These are phyloP conservation scores for Scedosporium dehoogii DNA, from an alignment of 2,329 filamentous ascomycete genomes.

Conservation along the genomic window DNA sequence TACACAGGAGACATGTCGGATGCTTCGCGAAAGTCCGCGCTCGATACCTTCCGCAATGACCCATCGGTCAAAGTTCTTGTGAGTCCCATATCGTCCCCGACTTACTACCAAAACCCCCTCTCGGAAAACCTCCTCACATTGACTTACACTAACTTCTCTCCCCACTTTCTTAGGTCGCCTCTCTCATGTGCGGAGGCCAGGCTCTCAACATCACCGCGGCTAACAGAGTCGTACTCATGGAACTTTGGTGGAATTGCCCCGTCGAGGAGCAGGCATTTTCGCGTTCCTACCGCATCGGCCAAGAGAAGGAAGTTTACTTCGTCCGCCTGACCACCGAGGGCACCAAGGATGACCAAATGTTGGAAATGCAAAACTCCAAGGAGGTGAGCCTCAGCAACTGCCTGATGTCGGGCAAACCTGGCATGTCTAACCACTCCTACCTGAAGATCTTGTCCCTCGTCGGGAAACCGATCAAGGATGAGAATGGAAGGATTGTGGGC, in stretches of 20 bases:
- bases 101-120: no score
- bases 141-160: slow-evolving; percentile 7
- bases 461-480: not conserved
- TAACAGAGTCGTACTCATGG: slow-evolving; percentile 44
- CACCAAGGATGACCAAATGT: slow-evolving; percentile 48
- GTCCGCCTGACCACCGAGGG: slow-evolving; percentile 44
- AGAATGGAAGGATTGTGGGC: not conserved
- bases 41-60: slow-evolving; percentile 15
- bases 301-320: slow-evolving; percentile 48
- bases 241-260: slow-evolving; percentile 52
- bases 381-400: slow-evolving; percentile 29
- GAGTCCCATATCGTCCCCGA: slow-evolving; percentile 10
- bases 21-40: not conserved
- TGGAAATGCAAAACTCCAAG: slow-evolving; percentile 46
- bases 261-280: slow-evolving; percentile 52
- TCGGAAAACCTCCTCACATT: not conserved
- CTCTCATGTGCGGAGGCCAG: slow-evolving; percentile 24
- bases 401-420: slow-evolving; percentile 8
- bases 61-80: slow-evolving; percentile 22
- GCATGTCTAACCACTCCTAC: not conserved
- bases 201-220: slow-evolving; percentile 30
- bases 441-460: not conserved
- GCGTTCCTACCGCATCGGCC: slow-evolving; percentile 56
- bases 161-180: slow-evolving; percentile 19
- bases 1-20: slow-evolving; percentile 18